Evolutionary conservation across 139 green algal genomes (phyloP), one percentile per base, ranked within the genome.

Genomic region (Diplosphaera chodatii): DNA sequence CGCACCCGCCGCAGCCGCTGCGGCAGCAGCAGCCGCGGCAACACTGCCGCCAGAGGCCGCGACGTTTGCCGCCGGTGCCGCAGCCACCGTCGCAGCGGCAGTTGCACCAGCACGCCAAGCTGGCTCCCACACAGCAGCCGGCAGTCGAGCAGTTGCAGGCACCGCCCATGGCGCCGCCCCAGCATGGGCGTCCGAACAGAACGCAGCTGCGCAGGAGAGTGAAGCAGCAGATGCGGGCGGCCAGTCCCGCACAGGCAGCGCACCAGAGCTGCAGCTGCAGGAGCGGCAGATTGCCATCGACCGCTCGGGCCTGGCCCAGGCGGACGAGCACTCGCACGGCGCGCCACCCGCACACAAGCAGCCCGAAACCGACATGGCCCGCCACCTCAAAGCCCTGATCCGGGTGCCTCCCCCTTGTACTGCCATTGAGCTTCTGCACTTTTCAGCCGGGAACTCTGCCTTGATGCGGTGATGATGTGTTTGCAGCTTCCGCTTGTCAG

Each of bases 321-420:
- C 67, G 3, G 21, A 67, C 30, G 29, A 29, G 29, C 77, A 81
- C 63, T 66, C 22, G 40, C 75, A 80, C 29, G 68, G 48, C 64
- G 55, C 32, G 32, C 28, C 41, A 13, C 18, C 72, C 2, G 20
- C 64, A 28, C 28, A 75, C 28, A 86, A 81, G 63, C 75, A 86
- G 55, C 37, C 66, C 18, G 84, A 89, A 29, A 88, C 84, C n/a
- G 66, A 70, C 32, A 70, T 89, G 69, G 66, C 55, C 0, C 67
- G 65, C n/a, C 84, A 89, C 69, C 33, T 89, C 3, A 79, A 83
- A 27, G 69, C 79, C 3, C 63, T 87, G 4, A 86, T 88, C 29
- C 63, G 65, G 71, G 80, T 82, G 28, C 22, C 64, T 40, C 21
- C 20, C 10, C 37, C 37, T 10, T 48, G 10, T 10, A 48, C 37